These are phyloP conservation scores for Hypsizygus marmoreus DNA, from an alignment of 768 basidiomycete genomes.

Conservation along the genomic window DNA sequence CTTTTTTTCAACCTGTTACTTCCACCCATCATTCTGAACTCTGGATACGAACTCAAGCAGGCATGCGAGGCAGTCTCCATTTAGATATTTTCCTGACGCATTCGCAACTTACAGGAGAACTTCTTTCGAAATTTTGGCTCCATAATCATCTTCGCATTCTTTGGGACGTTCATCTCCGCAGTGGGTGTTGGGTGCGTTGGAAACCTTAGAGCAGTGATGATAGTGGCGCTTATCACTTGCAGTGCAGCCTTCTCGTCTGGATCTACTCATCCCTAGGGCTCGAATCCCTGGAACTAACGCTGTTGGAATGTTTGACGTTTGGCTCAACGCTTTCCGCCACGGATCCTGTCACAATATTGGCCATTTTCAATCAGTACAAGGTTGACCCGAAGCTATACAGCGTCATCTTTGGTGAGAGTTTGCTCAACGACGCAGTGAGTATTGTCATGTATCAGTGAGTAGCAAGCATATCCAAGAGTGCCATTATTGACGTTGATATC, in stretches of 20 bases:
- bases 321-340: conserved; percentile 97
- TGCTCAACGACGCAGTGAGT: conserved; percentile 98
- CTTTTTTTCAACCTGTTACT: conserved; percentile 98
- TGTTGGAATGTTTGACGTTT: conserved; percentile 94
- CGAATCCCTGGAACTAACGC: conserved; percentile 80
- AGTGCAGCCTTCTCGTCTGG: conserved; percentile 86
- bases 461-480: not conserved
- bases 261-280: conserved; percentile 92
- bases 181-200: conserved; percentile 90
- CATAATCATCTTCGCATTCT: conserved; percentile 90
- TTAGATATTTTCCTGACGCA: not conserved
- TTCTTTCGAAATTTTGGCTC: conserved; percentile 99
- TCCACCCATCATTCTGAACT: conserved; percentile 97
- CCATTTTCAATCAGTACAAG: conserved; percentile 98
- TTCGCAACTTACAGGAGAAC: conserved; percentile 67
- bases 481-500: not conserved
- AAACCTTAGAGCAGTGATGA: not conserved
- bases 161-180: conserved; percentile 95
- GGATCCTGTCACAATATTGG: conserved; percentile 96
- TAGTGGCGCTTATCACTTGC: conserved; percentile 44
- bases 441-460: conserved; percentile 99
- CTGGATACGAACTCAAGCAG: conserved; percentile 97
- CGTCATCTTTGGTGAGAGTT: conserved; percentile 95
- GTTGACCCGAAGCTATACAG: conserved; percentile 98
- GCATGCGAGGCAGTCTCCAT: conserved; percentile 38